phyloP scores from a whole-genome alignment of 441 rosid species.

The Adansonia grandidieri region DNA sequence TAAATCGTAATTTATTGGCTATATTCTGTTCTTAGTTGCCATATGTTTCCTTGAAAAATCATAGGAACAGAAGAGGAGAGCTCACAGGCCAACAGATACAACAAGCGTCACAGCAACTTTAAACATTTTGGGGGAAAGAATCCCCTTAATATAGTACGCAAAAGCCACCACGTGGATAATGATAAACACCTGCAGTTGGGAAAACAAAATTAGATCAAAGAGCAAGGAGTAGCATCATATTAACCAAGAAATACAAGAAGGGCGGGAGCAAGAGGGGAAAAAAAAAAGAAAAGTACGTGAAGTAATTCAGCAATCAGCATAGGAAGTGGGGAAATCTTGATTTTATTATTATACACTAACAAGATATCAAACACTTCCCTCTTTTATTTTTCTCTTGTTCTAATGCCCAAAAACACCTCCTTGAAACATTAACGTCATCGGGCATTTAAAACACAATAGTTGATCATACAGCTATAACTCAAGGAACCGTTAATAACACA shows the following conservation, averaged over 20 bases:
- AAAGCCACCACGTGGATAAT: conserved; percentile 94
- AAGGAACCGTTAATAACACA: background rate
- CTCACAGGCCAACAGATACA: conserved; percentile 93
- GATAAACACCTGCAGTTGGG: conserved; percentile 77
- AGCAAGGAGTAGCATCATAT: conserved; percentile 18
- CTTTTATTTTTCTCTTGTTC: conserved; percentile 8
- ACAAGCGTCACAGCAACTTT: conserved; percentile 94
- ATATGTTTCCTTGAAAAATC: conserved; percentile 1
- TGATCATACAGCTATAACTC: background rate
- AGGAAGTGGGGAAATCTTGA: conserved; percentile 6
- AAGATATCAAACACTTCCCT: background rate
- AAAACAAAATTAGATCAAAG: conserved; percentile 24
- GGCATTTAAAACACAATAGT: conserved; percentile 3
- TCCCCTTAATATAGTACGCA: conserved; percentile 87
- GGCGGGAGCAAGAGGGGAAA: background rate
- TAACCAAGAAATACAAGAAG: conserved; percentile 17
- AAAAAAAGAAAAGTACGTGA: background rate
- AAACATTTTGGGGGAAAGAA: conserved; percentile 94
- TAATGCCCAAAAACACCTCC: background rate
- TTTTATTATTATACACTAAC: background rate
- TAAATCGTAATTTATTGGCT: background rate
- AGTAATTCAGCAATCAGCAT: background rate
- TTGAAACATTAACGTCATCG: background rate
- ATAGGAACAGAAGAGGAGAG: conserved; percentile 25
- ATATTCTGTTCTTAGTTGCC: conserved; percentile 6